A percentile compares a stretch with the other conserved stretches of the same genome.
These are phyloP conservation scores for Trichomonas vaginalis DNA, from an alignment of 208 protist genomes.

Conservation along the genomic window DNA sequence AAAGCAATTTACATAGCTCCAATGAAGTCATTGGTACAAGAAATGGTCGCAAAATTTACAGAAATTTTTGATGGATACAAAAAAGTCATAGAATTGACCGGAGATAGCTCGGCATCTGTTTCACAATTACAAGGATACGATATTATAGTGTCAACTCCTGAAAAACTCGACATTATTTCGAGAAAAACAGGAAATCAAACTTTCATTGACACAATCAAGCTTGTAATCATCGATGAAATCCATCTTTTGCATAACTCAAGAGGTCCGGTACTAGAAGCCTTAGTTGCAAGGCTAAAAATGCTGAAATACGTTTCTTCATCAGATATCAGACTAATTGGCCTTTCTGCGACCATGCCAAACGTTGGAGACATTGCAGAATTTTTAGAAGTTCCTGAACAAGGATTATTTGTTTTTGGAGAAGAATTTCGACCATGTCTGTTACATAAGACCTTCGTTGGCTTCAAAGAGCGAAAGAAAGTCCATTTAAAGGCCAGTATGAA, in stretches of 20 bases:
- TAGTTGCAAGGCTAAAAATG: slow-evolving; percentile 81
- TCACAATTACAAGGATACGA: slow-evolving; percentile 81
- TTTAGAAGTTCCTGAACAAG: slow-evolving; percentile 72
- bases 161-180: slow-evolving; percentile 99
- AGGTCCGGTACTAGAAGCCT: slow-evolving; percentile 90
- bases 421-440: slow-evolving; percentile 78
- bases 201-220: slow-evolving; percentile 49
- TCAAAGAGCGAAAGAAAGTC: slow-evolving; percentile 72
- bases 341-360: slow-evolving; percentile 97
- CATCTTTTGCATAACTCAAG: slow-evolving; percentile 96
- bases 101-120: slow-evolving; percentile 81
- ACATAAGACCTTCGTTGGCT: slow-evolving; percentile 86
- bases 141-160: slow-evolving; percentile 74
- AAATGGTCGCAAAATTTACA: slow-evolving; percentile 89
- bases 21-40: slow-evolving; percentile 98
- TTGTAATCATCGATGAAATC: slow-evolving; percentile 90
- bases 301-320: slow-evolving; percentile 44
- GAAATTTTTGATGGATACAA: slow-evolving; percentile 61
- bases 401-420: slow-evolving; percentile 51
- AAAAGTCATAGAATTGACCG: slow-evolving; percentile 72
- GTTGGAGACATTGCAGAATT: slow-evolving; percentile 93
- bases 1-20: slow-evolving; percentile 99
- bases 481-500: slow-evolving; percentile 77
- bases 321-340: slow-evolving; percentile 80
- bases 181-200: slow-evolving; percentile 64